These are phyloP conservation scores for Gossypioides kirkii DNA, from an alignment of 345 rosid species.

Conservation along the genomic window DNA sequence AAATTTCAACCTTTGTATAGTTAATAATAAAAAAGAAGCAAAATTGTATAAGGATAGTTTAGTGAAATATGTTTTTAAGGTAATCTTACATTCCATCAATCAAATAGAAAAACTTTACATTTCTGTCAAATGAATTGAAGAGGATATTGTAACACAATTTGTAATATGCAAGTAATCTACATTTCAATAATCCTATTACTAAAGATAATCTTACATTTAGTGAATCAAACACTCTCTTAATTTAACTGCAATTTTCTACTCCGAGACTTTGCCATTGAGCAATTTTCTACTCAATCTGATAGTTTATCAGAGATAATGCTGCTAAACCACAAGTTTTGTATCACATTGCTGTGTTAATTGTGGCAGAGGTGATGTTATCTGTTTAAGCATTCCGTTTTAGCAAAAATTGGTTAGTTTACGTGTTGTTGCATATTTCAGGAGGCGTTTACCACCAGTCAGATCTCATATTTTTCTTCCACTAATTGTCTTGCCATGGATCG, in stretches of 20 bases:
- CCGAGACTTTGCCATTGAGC: neutral
- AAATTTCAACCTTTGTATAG: no score
- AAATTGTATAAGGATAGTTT: no score
- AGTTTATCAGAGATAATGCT: neutral
- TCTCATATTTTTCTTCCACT: constrained; percentile 70
- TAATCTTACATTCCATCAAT: no score
- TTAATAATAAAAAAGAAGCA: no score
- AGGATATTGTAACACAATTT: no score
- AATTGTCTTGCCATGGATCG: constrained; percentile 69
- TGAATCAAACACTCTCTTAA: neutral
- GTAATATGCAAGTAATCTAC: no score
- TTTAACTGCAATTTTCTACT: neutral
- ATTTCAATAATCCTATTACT: no score
- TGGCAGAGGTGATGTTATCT: neutral
- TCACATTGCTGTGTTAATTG: neutral
- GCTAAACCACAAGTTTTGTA: neutral
- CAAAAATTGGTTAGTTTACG: constrained; percentile 2
- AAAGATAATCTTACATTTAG: no score
- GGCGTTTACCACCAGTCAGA: constrained; percentile 69
- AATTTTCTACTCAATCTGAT: neutral
- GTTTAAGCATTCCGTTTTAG: constrained; percentile 2
- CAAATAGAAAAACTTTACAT: no score
- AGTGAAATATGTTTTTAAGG: no score
- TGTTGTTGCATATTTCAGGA: constrained; percentile 51
- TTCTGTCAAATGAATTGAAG: no score